A percentile compares a stretch with the other conserved stretches of the same genome.
These are phyloP conservation scores for Gracilaria gracilis DNA, from an alignment of 23 red algal genomes.

Conservation along the genomic window DNA sequence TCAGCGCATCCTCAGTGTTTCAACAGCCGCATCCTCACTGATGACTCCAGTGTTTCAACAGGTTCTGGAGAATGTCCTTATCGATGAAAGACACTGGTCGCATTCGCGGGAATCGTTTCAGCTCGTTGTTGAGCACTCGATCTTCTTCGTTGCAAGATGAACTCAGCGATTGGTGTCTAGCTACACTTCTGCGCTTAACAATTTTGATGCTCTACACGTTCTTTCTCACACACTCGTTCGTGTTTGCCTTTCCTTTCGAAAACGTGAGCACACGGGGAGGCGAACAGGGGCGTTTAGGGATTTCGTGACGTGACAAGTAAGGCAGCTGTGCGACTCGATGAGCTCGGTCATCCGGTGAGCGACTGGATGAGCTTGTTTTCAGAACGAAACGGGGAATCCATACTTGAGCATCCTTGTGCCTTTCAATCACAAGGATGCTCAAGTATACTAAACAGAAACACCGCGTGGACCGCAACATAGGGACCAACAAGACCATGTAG, in stretches of 20 bases:
- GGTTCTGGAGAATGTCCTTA: conserved; percentile 76
- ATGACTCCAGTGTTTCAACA: conserved; percentile 71
- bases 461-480: too few relatives aligned
- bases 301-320: conserved; percentile 41
- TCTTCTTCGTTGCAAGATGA: conserved; percentile 42
- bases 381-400: too few relatives aligned
- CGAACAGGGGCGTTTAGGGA: conserved; percentile 43
- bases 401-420: too few relatives aligned
- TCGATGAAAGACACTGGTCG: conserved; percentile 79
- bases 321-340: conserved; percentile 22
- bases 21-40: too few relatives aligned
- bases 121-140: conserved; percentile 64
- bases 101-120: conserved; percentile 92
- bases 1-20: too few relatives aligned
- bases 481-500: too few relatives aligned
- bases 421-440: too few relatives aligned
- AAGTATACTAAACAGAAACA: too few relatives aligned
- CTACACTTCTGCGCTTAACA: not conserved
- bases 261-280: conserved; percentile 40
- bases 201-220: not conserved
- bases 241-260: conserved; percentile 4
- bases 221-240: not conserved
- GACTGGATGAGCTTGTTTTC: not conserved
- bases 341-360: not conserved
- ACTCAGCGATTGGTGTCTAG: not conserved